Evolutionary conservation across 768 basidiomycete genomes (phyloP).

Genomic region (Trametes villosa): DNA sequence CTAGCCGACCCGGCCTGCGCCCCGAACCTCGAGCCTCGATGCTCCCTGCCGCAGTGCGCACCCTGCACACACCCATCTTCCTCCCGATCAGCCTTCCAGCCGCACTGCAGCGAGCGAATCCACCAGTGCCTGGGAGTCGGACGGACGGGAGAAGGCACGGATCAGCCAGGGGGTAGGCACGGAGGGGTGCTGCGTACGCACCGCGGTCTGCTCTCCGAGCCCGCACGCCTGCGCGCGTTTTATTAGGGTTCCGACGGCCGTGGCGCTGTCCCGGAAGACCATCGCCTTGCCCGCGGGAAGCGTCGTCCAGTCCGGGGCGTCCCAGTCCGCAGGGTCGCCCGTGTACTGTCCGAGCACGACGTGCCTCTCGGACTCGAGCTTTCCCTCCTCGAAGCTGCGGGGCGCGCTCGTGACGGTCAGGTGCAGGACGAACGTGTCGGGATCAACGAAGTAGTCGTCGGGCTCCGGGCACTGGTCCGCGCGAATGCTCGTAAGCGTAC

Average conservation of each 20-base stretch:
- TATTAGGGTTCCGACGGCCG: conserved; percentile 6
- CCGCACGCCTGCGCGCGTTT: conserved; percentile 1
- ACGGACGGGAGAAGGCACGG: background rate
- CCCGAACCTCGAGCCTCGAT: background rate
- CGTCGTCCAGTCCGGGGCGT: conserved; percentile 17
- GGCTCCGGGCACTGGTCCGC: conserved; percentile 5
- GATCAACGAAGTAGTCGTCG: conserved; percentile 9
- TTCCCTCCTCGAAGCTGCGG: background rate
- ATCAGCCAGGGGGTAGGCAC: background rate
- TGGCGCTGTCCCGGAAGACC: conserved; percentile 18
- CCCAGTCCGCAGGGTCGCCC: conserved; percentile 8
- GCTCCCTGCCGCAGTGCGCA: background rate
- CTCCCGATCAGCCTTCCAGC: conserved; percentile 2
- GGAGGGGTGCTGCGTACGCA: background rate
- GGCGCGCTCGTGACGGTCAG: conserved; percentile 8
- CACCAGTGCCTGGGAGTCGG: background rate
- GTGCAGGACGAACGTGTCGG: conserved; percentile 21
- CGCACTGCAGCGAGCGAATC: background rate
- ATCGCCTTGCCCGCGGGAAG: conserved; percentile 7
- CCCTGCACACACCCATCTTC: background rate
- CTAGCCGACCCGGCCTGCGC: background rate
- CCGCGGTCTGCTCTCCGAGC: conserved; percentile 5
- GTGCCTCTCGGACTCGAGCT: conserved; percentile 2
- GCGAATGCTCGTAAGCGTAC: background rate
- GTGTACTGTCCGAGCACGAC: conserved; percentile 16